Evolutionary conservation across 1,139 yeast genomes (phyloP).

Genomic region (Blastobotrys indianensis): DNA sequence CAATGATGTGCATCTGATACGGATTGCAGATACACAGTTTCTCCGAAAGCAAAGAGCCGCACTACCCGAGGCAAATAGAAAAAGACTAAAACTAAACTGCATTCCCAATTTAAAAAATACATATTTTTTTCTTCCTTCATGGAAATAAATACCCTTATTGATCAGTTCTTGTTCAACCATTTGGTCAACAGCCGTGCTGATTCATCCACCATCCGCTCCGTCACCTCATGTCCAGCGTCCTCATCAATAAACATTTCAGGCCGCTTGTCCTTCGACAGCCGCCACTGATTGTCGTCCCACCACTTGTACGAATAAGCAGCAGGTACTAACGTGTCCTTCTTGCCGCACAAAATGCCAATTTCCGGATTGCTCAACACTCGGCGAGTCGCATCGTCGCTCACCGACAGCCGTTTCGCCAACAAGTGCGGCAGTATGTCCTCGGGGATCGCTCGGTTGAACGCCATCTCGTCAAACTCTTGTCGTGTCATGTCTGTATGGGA

Average conservation of each 20-base stretch:
- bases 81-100: not conserved
- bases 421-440: not conserved
- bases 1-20: no score
- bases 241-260: not conserved
- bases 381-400: not conserved
- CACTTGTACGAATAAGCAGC: not conserved
- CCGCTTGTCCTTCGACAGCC: not conserved
- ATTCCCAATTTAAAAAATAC: not conserved
- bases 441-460: not conserved
- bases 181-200: not conserved
- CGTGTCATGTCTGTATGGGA: no score
- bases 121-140: not conserved
- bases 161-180: conserved; percentile 4
- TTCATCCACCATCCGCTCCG: conserved; percentile 1
- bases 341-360: conserved; percentile 5
- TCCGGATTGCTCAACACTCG: not conserved
- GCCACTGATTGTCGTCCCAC: conserved; percentile 1
- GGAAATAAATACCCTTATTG: no score
- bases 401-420: not conserved
- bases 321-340: conserved; percentile 7
- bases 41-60: no score
- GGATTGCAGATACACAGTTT: no score
- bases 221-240: conserved; percentile 8
- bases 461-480: no score
- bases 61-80: no score